Evolutionary conservation across 495 filamentous ascomycete species (phyloP), one percentile per base, ranked within the genome.

Genomic region (Extremus antarcticus): DNA sequence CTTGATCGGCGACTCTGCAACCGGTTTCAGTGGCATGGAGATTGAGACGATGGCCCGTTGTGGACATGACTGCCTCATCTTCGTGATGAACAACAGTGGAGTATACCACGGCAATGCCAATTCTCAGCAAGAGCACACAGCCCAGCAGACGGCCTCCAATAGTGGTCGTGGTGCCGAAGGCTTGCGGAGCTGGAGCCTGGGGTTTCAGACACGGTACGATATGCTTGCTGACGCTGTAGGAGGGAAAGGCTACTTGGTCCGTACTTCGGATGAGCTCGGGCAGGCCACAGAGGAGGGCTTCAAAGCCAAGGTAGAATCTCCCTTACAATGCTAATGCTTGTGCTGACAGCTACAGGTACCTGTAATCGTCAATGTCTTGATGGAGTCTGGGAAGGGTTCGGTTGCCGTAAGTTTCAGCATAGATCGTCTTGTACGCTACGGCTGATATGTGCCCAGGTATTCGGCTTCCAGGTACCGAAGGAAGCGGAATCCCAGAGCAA

Each of bases 11-110:
- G 79, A 82, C 53, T 76, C 71, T 13, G 80, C 80, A 1, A 79
- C 83, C 48, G 80, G 81, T 1, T 84, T 83, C 61, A 77, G 73
- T 22, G 71, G 74, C 0, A 76, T 79, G 63, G 80, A 84, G 56
- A 70, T 84, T 32, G 81, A 84, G 61, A 84, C 80, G 1, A 79
- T 84, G 71, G 74, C 77, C 9, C 69, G 80, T n/a, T 80, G 78
- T 57, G 65, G 70, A 4, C 79, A 83, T 65, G 78, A 81, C 25
- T 68, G 80, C 10, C 64, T 84, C 47, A 75, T 84, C 45, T 74
- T 79, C 53, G 81, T 83, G 0, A 70, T 83, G 39, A 84, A 83
- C 56, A 84, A 84, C 58, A 74, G 77, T 0, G 80, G 80, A 2
- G 76, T 84, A 15, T 84, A 84, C 64, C 75, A 78, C 49, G 80